These are phyloP conservation scores for Achlya hypogyna DNA, from an alignment of 352 stramenopile species.

Conservation along the genomic window DNA sequence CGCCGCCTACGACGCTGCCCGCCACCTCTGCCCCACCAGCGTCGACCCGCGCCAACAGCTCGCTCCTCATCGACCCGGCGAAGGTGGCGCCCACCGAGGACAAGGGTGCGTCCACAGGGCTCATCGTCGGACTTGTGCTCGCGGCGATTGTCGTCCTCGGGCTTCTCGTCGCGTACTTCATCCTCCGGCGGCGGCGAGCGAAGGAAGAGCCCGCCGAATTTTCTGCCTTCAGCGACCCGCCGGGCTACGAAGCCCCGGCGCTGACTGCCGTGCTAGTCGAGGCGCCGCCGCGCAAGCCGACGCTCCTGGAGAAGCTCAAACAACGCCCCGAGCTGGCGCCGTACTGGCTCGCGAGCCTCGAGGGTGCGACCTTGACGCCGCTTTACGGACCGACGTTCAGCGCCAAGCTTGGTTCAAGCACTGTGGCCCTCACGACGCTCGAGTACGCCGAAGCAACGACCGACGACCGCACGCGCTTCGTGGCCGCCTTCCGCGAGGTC, in stretches of 20 bases:
- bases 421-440: neutral
- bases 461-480: neutral
- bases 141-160: neutral
- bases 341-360: neutral
- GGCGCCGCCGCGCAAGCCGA: neutral
- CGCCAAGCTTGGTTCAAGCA: neutral
- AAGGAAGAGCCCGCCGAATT: neutral
- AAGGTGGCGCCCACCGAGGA: neutral
- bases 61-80: neutral
- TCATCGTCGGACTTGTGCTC: neutral
- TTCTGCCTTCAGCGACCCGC: neutral
- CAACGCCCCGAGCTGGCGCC: neutral
- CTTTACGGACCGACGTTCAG: neutral
- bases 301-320: neutral
- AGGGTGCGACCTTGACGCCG: neutral
- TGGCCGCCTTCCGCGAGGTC: neutral
- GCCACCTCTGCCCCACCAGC: neutral
- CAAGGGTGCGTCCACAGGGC: neutral
- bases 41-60: neutral
- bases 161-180: neutral
- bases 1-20: neutral
- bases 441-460: neutral
- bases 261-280: neutral
- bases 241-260: neutral
- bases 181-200: neutral